Evolutionary conservation across 345 rosid genomes (phyloP), one percentile per base, ranked within the genome.

Genomic region (Tarenaya hassleriana): DNA sequence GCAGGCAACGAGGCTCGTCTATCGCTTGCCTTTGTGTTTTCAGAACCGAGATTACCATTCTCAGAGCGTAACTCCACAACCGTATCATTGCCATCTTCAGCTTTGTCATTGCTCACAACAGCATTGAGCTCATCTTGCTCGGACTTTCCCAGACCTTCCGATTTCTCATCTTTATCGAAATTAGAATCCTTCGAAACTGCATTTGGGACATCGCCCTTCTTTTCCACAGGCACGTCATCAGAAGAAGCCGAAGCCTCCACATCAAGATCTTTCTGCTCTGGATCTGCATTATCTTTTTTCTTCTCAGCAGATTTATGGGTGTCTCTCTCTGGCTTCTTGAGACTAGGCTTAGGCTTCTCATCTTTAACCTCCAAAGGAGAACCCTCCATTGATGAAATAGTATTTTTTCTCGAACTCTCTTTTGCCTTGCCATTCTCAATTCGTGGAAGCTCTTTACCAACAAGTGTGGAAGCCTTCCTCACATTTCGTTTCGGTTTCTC

Each of bases 1-100:
- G 73, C 75, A 64, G 87, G 89, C 19, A 81, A 54, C 17, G 94
- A 85, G 41, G 79, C 73, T 72, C 92, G 75, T 71, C 94, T 79
- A 37, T 76, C 72, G 44, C 68, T 77, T 39, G 54, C 50, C 47
- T 81, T 76, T 55, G 41, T 66, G 70, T 63, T 65, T 50, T 81
- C 81, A 6, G 60, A 39, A 5, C 32, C 70, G 46, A 58, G 46
- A 35, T 57, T 39, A 52, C 63, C 71, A 58, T 70, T 76, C 52
- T 71, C 72, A 48, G 73, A 43, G 52, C 58, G 64, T 44, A 54
- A 18, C 34, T 66, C 72, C 46, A 56, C 61, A 19, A 60, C 64
- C 14, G 56, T 56, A 44, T 37, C 83, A 21, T 44, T 50, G 31
- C 55, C 66, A 58, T 74, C 64, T 55, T 67, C 80, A 65, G 57